Conservation (phyloP, 306 rosid genomes). For the Malus sylvestris region DNA sequence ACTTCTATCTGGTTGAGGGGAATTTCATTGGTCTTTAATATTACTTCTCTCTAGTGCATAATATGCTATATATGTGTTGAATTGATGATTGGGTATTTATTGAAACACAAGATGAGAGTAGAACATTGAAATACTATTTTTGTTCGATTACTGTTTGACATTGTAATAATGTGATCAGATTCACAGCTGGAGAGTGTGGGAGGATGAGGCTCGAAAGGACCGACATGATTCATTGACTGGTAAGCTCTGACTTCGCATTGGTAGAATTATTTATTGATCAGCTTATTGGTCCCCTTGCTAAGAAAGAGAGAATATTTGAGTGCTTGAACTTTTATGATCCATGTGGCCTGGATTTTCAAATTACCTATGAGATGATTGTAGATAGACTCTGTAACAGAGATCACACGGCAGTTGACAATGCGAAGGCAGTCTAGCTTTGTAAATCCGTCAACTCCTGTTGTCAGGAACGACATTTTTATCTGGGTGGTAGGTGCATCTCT, state of each 20-base stretch:
- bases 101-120: not conserved
- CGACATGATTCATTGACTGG: conserved; percentile 48
- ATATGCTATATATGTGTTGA: not conserved
- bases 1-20: not conserved
- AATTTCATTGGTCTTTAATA: not conserved
- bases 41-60: not conserved
- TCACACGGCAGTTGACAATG: conserved; percentile 61
- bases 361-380: not conserved
- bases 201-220: conserved; percentile 82
- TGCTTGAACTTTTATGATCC: not conserved
- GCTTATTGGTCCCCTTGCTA: not conserved
- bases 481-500: conserved; percentile 71
- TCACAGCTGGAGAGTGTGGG: conserved; percentile 97
- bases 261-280: not conserved
- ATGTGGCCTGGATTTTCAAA: not conserved
- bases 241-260: conserved; percentile 29
- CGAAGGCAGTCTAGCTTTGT: conserved; percentile 85
- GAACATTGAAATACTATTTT: not conserved
- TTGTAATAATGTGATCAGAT: conserved; percentile 50
- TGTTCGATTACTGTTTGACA: conserved; percentile 18
- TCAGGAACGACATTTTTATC: conserved; percentile 40
- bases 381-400: conserved; percentile 35
- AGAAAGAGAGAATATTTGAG: not conserved
- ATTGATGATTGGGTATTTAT: not conserved
- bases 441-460: conserved; percentile 58